Percentiles rank a stretch among this genome's conserved stretches.
Conservation (phyloP, 2,329 filamentous ascomycete genomes). For the Colletotrichum viniferum region DNA sequence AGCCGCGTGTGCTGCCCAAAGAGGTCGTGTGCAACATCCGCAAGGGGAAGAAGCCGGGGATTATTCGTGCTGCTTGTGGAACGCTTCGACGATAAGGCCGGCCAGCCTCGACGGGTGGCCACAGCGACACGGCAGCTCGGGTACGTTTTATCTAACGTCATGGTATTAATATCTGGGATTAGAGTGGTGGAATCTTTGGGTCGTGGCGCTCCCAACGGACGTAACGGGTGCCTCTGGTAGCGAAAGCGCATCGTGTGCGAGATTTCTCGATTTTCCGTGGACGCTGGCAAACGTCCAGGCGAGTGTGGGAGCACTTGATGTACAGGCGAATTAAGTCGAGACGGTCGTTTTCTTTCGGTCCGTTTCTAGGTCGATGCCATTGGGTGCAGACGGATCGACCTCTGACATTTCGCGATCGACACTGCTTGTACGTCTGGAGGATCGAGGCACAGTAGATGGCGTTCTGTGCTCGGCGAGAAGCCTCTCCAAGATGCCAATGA, state of each 20-base stretch:
- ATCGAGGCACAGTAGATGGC: neutral
- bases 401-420: neutral
- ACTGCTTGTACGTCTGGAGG: neutral
- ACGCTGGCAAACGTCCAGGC: neutral
- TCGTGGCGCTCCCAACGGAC: neutral
- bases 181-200: neutral
- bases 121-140: neutral
- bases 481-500: neutral
- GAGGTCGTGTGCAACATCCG: neutral
- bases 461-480: neutral
- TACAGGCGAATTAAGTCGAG: neutral
- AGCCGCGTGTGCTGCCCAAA: neutral
- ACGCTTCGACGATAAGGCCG: constrained; percentile 5
- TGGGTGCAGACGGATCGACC: neutral
- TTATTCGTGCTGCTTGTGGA: neutral
- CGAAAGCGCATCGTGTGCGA: neutral
- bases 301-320: neutral
- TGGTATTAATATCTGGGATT: neutral
- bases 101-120: neutral
- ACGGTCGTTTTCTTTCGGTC: neutral
- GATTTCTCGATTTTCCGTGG: neutral
- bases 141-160: constrained; percentile 6
- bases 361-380: neutral
- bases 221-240: neutral
- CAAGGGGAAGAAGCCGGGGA: constrained; percentile 1